Percentiles rank a stretch among this genome's conserved stretches.
These are phyloP conservation scores for Aristolochia contorta DNA, from an alignment of 164 flowering plant species.

Conservation along the genomic window DNA sequence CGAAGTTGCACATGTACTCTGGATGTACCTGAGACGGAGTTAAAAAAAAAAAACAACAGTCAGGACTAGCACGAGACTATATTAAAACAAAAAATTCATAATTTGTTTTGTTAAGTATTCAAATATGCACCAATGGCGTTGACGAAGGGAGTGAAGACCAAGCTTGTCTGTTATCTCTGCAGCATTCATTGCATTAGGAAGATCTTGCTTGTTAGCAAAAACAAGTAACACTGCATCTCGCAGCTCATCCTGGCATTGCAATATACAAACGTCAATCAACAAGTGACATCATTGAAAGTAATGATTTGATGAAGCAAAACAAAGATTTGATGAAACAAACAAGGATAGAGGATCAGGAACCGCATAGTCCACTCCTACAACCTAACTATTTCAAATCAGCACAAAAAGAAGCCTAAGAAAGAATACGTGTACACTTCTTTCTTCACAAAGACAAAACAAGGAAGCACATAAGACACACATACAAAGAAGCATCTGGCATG, in stretches of 20 bases:
- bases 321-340: too few relatives aligned
- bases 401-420: too few relatives aligned
- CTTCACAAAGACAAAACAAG: too few relatives aligned
- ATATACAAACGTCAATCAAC: background rate
- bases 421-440: too few relatives aligned
- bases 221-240: constrained; percentile 97
- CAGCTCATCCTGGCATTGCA: constrained; percentile 70
- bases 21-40: constrained; percentile 68
- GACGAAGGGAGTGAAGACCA: constrained; percentile 91
- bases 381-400: too few relatives aligned
- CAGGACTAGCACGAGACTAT: background rate
- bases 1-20: constrained; percentile 96
- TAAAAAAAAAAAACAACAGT: background rate
- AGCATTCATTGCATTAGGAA: constrained; percentile 99
- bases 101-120: background rate
- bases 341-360: too few relatives aligned
- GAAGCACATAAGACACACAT: too few relatives aligned
- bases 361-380: too few relatives aligned
- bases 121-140: constrained; percentile 74
- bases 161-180: constrained; percentile 98
- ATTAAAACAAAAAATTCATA: background rate
- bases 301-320: too few relatives aligned
- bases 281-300: too few relatives aligned
- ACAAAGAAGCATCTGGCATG: too few relatives aligned
- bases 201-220: constrained; percentile 99